Evolutionary conservation across 305 asterid genomes (phyloP).

Genomic region (Solanum hybrid): DNA sequence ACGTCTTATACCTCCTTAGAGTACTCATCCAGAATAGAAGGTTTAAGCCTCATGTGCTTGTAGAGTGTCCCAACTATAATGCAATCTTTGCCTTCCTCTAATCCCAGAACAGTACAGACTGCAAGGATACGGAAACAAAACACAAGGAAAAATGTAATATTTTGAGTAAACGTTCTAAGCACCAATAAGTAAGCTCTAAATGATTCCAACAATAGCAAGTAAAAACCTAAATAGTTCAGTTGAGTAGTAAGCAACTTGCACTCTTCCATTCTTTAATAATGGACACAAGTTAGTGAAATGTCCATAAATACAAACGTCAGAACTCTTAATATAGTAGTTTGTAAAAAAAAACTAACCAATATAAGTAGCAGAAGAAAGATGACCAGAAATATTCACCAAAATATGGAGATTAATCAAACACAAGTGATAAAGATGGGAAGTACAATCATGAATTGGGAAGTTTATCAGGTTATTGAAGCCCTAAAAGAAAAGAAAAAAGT

Average conservation of each 20-base stretch:
- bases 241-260: background rate
- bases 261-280: background rate
- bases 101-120: slow-evolving; percentile 81
- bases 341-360: background rate
- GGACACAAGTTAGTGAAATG: background rate
- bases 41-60: slow-evolving; percentile 96
- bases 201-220: background rate
- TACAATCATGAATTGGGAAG: background rate
- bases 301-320: background rate
- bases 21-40: slow-evolving; percentile 80
- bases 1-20: slow-evolving; percentile 68
- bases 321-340: background rate
- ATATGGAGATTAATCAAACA: background rate
- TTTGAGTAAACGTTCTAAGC: background rate
- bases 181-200: background rate
- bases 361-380: background rate
- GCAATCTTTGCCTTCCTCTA: slow-evolving; percentile 81
- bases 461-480: background rate
- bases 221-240: background rate
- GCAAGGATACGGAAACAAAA: slow-evolving; percentile 11
- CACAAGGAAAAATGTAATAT: background rate
- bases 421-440: background rate
- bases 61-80: slow-evolving; percentile 80
- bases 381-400: background rate
- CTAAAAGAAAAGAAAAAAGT: background rate